These are phyloP conservation scores for Fusarium robinianum DNA, from an alignment of 2,329 filamentous ascomycete genomes.

Conservation along the genomic window DNA sequence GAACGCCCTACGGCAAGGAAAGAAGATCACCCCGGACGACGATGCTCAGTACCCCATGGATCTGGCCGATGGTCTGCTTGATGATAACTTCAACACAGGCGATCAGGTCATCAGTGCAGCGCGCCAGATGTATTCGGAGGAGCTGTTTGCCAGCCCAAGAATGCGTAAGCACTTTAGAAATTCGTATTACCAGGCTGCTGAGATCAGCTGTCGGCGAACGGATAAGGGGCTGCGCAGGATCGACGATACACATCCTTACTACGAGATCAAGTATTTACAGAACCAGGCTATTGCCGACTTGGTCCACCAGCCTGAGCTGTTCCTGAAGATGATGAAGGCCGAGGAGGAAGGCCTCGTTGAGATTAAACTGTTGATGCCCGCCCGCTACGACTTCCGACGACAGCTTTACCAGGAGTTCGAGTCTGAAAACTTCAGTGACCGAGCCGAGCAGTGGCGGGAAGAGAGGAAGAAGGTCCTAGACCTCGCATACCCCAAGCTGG, in stretches of 20 bases:
- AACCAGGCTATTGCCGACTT: slow-evolving; percentile 85
- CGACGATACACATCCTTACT: slow-evolving; percentile 93
- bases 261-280: slow-evolving; percentile 95
- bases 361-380: slow-evolving; percentile 77
- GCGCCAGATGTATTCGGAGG: slow-evolving; percentile 87
- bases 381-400: slow-evolving; percentile 74
- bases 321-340: slow-evolving; percentile 95
- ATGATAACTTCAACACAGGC: slow-evolving; percentile 74
- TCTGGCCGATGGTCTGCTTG: slow-evolving; percentile 78
- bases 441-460: slow-evolving; percentile 93
- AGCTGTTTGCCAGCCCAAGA: slow-evolving; percentile 83
- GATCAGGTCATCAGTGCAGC: slow-evolving; percentile 77
- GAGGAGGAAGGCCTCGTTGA: slow-evolving; percentile 93
- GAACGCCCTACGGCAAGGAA: slow-evolving; percentile 79
- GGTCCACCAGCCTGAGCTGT: slow-evolving; percentile 82
- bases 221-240: slow-evolving; percentile 94
- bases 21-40: slow-evolving; percentile 84
- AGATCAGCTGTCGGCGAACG: slow-evolving; percentile 86
- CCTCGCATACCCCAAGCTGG: slow-evolving; percentile 77
- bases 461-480: slow-evolving; percentile 86
- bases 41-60: slow-evolving; percentile 79
- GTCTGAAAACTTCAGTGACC: slow-evolving; percentile 93
- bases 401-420: slow-evolving; percentile 83
- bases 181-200: slow-evolving; percentile 80
- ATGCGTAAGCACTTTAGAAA: slow-evolving; percentile 86